phyloP scores from a whole-genome alignment of 148 eudicot genomes.

The Fagopyrum homotropicum region DNA sequence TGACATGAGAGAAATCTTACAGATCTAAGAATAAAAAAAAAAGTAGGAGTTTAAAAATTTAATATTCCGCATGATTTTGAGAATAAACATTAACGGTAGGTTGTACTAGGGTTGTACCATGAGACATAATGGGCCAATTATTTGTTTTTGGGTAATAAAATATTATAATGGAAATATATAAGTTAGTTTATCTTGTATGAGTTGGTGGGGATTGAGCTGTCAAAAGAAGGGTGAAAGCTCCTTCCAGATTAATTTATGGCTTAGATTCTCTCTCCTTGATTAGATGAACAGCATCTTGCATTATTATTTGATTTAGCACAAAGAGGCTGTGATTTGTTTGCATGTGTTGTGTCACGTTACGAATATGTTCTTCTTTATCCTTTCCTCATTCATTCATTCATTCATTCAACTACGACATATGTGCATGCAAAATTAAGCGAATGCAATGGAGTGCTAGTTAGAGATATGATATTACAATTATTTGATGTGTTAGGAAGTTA shows the following conservation, averaged over 20 bases:
- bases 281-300: neutral
- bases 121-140: constrained; percentile 1
- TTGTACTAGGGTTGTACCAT: constrained; percentile 3
- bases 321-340: neutral
- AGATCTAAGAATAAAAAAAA: too few relatives aligned
- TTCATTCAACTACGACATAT: neutral
- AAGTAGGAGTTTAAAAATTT: too few relatives aligned
- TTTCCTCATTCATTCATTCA: neutral
- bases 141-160: neutral
- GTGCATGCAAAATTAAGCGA: too few relatives aligned
- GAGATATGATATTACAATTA: neutral
- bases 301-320: neutral
- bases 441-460: neutral
- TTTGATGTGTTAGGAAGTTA: neutral
- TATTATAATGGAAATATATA: neutral
- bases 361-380: neutral
- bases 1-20: too few relatives aligned
- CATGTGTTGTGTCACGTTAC: neutral
- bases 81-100: neutral
- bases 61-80: too few relatives aligned
- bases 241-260: constrained; percentile 11
- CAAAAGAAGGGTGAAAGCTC: constrained; percentile 11
- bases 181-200: constrained; percentile 3
- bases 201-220: constrained; percentile 31
- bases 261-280: constrained; percentile 9